Percentiles rank a stretch among this genome's conserved stretches.
Evolutionary conservation across 371 early-diverging fungal genomes (phyloP).

Genomic region (Phascolomyces articulosus): DNA sequence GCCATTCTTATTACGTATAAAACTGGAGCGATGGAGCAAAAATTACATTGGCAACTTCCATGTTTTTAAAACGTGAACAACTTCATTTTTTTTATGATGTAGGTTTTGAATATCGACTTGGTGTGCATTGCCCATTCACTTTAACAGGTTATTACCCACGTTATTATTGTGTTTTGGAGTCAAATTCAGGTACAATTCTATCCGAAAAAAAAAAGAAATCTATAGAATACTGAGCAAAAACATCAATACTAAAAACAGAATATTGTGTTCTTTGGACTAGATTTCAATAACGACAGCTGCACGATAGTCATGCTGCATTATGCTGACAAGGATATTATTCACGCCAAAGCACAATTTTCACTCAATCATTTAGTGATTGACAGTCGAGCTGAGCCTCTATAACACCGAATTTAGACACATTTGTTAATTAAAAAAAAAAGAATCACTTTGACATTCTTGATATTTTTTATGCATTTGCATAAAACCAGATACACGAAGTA

Average conservation of each 20-base stretch:
- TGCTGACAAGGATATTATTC: slow-evolving; percentile 22
- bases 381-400: neutral
- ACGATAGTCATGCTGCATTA: slow-evolving; percentile 25
- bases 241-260: neutral
- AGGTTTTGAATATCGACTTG: slow-evolving; percentile 74
- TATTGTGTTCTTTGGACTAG: slow-evolving; percentile 11
- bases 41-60: slow-evolving; percentile 87
- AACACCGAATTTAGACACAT: slow-evolving; percentile 1
- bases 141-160: slow-evolving; percentile 16
- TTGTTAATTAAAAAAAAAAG: neutral
- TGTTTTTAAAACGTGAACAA: slow-evolving; percentile 76
- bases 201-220: neutral
- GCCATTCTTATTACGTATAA: slow-evolving; percentile 27
- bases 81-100: slow-evolving; percentile 91
- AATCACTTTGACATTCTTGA: slow-evolving; percentile 1
- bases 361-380: neutral
- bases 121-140: slow-evolving; percentile 43
- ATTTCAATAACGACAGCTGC: slow-evolving; percentile 35
- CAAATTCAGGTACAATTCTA: slow-evolving; percentile 36
- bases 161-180: slow-evolving; percentile 37
- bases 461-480: no score
- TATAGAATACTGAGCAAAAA: neutral
- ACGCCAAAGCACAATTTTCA: slow-evolving; percentile 14
- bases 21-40: slow-evolving; percentile 56
- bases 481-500: no score